phyloP scores from a whole-genome alignment of 441 rosid genomes.

The Adansonia rubrostipa region DNA sequence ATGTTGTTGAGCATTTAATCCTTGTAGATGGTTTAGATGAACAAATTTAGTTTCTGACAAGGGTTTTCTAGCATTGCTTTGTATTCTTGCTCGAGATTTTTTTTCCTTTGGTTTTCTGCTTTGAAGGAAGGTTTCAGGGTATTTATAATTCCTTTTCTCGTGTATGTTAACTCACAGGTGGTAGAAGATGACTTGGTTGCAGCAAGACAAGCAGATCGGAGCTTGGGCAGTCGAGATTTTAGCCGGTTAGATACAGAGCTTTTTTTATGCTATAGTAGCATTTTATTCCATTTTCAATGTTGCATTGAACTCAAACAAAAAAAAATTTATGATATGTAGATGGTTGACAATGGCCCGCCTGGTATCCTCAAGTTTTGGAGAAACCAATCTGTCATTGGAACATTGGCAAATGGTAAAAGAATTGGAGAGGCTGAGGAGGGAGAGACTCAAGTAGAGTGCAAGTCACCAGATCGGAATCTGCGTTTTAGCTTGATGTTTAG shows the following conservation, averaged over 20 bases:
- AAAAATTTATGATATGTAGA: slow-evolving; percentile 38
- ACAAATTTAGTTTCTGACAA: neutral
- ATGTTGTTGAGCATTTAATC: neutral
- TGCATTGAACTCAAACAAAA: neutral
- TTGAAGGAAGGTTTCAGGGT: neutral
- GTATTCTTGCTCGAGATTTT: neutral
- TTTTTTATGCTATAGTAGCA: neutral
- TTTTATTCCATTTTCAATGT: neutral
- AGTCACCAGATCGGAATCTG: neutral
- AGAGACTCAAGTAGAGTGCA: slow-evolving; percentile 31
- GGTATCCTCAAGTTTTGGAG: slow-evolving; percentile 75
- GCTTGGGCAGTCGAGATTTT: slow-evolving; percentile 73
- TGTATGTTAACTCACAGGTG: slow-evolving; percentile 44
- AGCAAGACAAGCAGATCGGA: slow-evolving; percentile 80
- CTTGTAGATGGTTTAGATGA: neutral
- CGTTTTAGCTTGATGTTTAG: neutral
- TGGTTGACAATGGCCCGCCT: slow-evolving; percentile 86
- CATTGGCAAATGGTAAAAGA: slow-evolving; percentile 94
- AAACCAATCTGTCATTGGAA: slow-evolving; percentile 59
- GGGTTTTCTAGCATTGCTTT: neutral
- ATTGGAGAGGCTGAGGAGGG: slow-evolving; percentile 79
- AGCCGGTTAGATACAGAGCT: slow-evolving; percentile 56
- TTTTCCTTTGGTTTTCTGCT: neutral
- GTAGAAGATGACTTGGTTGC: slow-evolving; percentile 83
- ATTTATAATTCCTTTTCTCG: neutral